phyloP scores from a whole-genome alignment of 352 stramenopile species.

The Phytophthora ramorum region DNA sequence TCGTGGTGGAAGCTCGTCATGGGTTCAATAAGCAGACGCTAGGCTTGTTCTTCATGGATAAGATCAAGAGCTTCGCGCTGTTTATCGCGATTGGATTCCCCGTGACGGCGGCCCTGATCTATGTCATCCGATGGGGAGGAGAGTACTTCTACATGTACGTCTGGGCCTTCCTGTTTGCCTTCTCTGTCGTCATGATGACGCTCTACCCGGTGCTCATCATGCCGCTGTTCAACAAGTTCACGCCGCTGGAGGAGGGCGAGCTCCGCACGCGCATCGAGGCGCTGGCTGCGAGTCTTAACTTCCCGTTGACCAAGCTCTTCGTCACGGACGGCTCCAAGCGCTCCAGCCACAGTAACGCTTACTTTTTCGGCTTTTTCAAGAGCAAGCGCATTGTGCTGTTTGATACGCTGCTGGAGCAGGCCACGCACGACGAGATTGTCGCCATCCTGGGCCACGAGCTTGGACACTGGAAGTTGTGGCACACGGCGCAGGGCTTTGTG shows the following conservation, averaged over 20 bases:
- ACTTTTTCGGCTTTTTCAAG: constrained; percentile 95
- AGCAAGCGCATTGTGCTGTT: constrained; percentile 98
- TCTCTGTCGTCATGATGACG: constrained; percentile 96
- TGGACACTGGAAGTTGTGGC: constrained; percentile 97
- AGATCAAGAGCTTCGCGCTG: constrained; percentile 93
- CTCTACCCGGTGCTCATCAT: constrained; percentile 97
- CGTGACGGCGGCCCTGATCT: constrained; percentile 66
- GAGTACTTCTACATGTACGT: constrained; percentile 92
- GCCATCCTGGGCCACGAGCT: constrained; percentile 97
- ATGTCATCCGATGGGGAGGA: constrained; percentile 77
- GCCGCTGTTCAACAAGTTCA: constrained; percentile 98
- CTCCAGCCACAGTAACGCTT: constrained; percentile 92
- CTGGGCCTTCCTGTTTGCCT: constrained; percentile 94
- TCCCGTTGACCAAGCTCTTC: constrained; percentile 98
- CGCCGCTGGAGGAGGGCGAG: constrained; percentile 83
- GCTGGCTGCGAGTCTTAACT: constrained; percentile 91
- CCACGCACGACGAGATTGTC: constrained; percentile 93
- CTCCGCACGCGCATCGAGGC: constrained; percentile 94
- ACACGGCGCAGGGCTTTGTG: constrained; percentile 94
- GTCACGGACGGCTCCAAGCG: constrained; percentile 98
- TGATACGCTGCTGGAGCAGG: constrained; percentile 96
- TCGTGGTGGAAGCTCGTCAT: constrained; percentile 96
- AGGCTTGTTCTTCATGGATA: constrained; percentile 95
- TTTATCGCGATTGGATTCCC: constrained; percentile 83
- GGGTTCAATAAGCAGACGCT: constrained; percentile 98